phyloP scores from a whole-genome alignment of 352 stramenopile genomes.

The Thalassiosira pacifica region DNA sequence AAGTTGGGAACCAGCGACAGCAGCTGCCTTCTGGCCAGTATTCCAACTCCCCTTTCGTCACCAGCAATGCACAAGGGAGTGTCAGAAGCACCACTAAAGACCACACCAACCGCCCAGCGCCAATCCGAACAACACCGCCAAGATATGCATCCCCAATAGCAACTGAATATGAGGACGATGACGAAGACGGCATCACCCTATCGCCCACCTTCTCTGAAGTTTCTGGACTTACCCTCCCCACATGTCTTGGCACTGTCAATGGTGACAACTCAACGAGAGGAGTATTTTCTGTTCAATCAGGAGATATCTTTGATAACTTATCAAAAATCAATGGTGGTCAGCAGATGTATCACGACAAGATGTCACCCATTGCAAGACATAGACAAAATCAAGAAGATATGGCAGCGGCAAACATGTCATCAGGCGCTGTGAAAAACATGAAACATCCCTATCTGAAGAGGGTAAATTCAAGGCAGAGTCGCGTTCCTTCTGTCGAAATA shows the following conservation, averaged over 20 bases:
- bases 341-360: constrained; percentile 27
- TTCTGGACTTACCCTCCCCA: constrained; percentile 59
- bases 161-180: constrained; percentile 36
- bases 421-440: constrained; percentile 22
- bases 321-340: constrained; percentile 17
- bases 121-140: constrained; percentile 21
- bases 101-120: neutral
- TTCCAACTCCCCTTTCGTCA: neutral
- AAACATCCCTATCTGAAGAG: constrained; percentile 52
- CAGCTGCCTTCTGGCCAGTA: neutral
- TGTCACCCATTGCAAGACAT: constrained; percentile 64
- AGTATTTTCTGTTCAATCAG: constrained; percentile 7
- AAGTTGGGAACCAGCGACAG: neutral
- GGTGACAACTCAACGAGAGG: constrained; percentile 4
- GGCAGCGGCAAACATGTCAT: neutral
- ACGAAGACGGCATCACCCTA: constrained; percentile 66
- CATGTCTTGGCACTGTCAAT: constrained; percentile 39
- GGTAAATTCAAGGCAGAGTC: constrained; percentile 7
- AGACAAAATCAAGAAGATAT: constrained; percentile 30
- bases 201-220: constrained; percentile 64
- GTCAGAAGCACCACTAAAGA: neutral
- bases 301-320: constrained; percentile 46
- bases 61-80: neutral
- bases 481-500: neutral
- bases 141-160: constrained; percentile 32